phyloP scores from a whole-genome alignment of 2,329 filamentous ascomycete species.

The Emmonsiellopsis sp. region DNA sequence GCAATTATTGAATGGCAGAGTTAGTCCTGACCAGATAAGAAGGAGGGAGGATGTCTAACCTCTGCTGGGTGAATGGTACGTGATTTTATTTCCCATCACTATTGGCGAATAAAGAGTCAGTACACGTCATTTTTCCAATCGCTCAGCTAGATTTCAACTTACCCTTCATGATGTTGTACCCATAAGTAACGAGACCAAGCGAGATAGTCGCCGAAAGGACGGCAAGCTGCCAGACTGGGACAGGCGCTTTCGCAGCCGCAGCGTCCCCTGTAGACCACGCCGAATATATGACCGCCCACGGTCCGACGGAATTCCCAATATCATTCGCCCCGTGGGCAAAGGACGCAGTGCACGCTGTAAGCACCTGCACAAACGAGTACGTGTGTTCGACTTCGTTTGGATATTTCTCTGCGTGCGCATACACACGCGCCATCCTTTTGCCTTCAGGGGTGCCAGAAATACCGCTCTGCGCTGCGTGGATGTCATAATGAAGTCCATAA shows the following conservation, averaged over 20 bases:
- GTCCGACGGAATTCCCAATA: conserved; percentile 61
- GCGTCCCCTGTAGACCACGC: conserved; percentile 58
- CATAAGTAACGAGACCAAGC: conserved; percentile 62
- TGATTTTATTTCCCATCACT: conserved; percentile 77
- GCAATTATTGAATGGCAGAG: conserved; percentile 9
- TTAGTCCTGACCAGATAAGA: background rate
- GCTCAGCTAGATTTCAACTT: conserved; percentile 18
- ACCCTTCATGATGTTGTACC: conserved; percentile 80
- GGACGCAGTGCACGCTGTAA: conserved; percentile 44
- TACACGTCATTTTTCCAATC: background rate
- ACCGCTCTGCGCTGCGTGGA: conserved; percentile 66
- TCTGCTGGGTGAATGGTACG: conserved; percentile 54
- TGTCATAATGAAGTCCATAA: conserved; percentile 75
- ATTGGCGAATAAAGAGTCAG: conserved; percentile 10
- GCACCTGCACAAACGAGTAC: conserved; percentile 46
- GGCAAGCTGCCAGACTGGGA: conserved; percentile 68
- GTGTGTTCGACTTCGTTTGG: conserved; percentile 60
- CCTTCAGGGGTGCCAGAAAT: conserved; percentile 65
- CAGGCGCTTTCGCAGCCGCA: conserved; percentile 52
- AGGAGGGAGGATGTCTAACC: conserved; percentile 20
- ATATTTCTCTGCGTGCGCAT: conserved; percentile 56
- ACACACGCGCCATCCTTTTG: conserved; percentile 60
- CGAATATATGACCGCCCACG: conserved; percentile 62
- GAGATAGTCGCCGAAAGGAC: conserved; percentile 57
- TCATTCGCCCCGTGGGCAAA: conserved; percentile 66